Base-by-base conservation (phyloP, 1,284 basidiomycete genomes). In the Malassezia psittaci region DNA sequence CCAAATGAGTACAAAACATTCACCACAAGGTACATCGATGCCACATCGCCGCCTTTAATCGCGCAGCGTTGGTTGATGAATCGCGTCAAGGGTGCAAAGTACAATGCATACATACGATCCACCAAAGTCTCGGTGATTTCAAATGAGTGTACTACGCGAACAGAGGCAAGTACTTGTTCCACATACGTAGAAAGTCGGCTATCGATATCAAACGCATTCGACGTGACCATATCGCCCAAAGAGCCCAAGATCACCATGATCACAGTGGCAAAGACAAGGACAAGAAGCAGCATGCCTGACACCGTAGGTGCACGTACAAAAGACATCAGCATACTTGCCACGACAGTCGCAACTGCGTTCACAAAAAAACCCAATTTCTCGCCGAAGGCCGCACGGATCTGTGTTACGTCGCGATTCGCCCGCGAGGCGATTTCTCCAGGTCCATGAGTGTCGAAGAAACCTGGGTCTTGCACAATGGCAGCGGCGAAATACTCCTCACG, bases 61-160 rank as follows among this genome's bases (percentile, higher is more conserved):
- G 68, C 40, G 40, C 68, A 64, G n/a, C 69, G 69, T 52, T 63
- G 63, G 39, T 56, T 67, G 19, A 74, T 69, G 12, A 74, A 59
- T 29, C 63, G 66, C 21, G 73, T 63, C 39, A 77, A 63, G 8
- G 73, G 69, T 37, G 59, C 57, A 29, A 76, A 61, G 63, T 76
- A 67, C 40, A 69, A 63, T 19, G 55, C 39, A 40, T 77, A 70
- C 43, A 77, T 68, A 39, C 70, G 74, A 21, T 64, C 52, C n/a
- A 77, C 56, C 6, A 77, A 63, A 32, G 61, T 58, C 1, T 61
- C 49, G 15, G 65, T 68, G 58, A 77, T 72, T 40, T 74, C 71
- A 56, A 78, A 77, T 5, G 75, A 72, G 55, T 78, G 77, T 18
- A 77, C 75, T 49, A 78, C 71, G 10, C 77, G 68, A 48, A 77